These are phyloP conservation scores for Exophiala sideris DNA, from an alignment of 2,329 filamentous ascomycete genomes.

Conservation along the genomic window DNA sequence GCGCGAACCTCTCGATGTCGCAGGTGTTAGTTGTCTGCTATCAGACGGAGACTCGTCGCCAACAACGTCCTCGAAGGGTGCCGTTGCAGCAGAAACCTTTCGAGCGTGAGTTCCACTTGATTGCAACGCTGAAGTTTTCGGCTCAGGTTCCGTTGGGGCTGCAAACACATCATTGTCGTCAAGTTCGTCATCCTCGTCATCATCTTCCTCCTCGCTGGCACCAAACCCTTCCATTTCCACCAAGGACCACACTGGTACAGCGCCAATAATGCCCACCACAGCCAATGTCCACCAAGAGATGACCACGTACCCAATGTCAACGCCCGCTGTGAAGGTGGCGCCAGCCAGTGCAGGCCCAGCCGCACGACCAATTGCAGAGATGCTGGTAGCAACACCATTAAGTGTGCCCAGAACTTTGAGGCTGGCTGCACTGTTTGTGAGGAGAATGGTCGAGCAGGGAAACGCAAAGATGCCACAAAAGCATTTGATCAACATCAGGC, in stretches of 20 bases:
- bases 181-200: constrained; percentile 24
- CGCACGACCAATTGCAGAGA: constrained; percentile 76
- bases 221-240: constrained; percentile 69
- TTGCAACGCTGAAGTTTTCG: constrained; percentile 9
- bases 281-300: constrained; percentile 79
- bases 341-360: constrained; percentile 73
- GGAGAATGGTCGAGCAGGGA: constrained; percentile 81
- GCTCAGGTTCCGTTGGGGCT: not conserved
- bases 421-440: constrained; percentile 80
- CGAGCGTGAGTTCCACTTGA: constrained; percentile 5
- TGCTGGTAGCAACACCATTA: constrained; percentile 84
- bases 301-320: constrained; percentile 71
- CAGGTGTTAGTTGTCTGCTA: constrained; percentile 7
- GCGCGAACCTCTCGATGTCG: constrained; percentile 7
- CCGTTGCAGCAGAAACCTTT: constrained; percentile 1
- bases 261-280: constrained; percentile 60
- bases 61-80: constrained; percentile 7
- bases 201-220: constrained; percentile 33
- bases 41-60: constrained; percentile 15
- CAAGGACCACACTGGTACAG: constrained; percentile 70
- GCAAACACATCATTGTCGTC: constrained; percentile 14
- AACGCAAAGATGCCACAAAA: constrained; percentile 79
- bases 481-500: constrained; percentile 70
- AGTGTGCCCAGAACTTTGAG: constrained; percentile 77
- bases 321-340: constrained; percentile 69